Percentiles rank a stretch among this genome's conserved stretches.
phyloP scores from a whole-genome alignment of 2,329 filamentous ascomycete genomes.

The Colletotrichum incanum region DNA sequence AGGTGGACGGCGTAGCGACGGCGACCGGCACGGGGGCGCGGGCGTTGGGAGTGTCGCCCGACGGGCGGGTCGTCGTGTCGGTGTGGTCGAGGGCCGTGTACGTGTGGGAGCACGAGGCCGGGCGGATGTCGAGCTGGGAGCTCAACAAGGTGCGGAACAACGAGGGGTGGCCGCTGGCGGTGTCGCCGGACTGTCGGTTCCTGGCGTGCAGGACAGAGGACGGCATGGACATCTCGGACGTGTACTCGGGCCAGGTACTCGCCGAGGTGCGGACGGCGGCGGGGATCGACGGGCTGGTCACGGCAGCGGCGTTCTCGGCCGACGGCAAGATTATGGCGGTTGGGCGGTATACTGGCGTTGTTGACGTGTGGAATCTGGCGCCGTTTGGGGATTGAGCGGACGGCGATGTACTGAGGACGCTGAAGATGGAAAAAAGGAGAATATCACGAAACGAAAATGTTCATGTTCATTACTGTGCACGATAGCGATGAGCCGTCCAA shows the following conservation, averaged over 20 bases:
- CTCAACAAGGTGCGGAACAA: constrained; percentile 51
- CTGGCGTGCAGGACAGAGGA: constrained; percentile 58
- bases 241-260: constrained; percentile 52
- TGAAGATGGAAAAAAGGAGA: not conserved
- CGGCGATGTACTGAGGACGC: not conserved
- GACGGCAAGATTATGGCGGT: constrained; percentile 52
- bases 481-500: not conserved
- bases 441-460: not conserved
- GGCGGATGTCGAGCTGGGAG: constrained; percentile 55
- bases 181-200: constrained; percentile 57
- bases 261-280: constrained; percentile 46
- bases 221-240: constrained; percentile 59
- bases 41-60: constrained; percentile 52
- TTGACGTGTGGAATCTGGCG: constrained; percentile 52
- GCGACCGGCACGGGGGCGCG: constrained; percentile 48
- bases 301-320: constrained; percentile 54
- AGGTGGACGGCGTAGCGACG: constrained; percentile 50
- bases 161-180: constrained; percentile 59
- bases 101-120: constrained; percentile 54
- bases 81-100: constrained; percentile 58
- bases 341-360: constrained; percentile 53
- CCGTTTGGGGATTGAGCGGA: constrained; percentile 8
- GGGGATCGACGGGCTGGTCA: constrained; percentile 49
- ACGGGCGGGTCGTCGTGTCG: constrained; percentile 54
- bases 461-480: not conserved